Evolutionary conservation across 805 yeast species (phyloP).

Genomic region (Priceomyces melissophilus): DNA sequence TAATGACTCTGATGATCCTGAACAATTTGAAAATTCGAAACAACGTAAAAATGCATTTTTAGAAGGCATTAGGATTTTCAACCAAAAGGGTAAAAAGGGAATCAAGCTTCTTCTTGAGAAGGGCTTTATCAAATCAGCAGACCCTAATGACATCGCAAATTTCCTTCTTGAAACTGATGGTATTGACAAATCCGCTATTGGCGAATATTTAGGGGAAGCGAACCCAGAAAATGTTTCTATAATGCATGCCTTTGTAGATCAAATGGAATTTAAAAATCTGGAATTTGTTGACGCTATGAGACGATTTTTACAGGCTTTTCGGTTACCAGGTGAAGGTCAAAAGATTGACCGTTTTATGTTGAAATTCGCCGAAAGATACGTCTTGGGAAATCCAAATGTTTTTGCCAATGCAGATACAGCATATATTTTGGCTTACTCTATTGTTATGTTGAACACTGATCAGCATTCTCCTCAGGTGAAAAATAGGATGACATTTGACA

Average conservation of each 20-base stretch:
- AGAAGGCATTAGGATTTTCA: constrained; percentile 76
- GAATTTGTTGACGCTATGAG: constrained; percentile 86
- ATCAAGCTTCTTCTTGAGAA: constrained; percentile 56
- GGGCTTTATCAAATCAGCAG: constrained; percentile 58
- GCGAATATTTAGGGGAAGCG: constrained; percentile 92
- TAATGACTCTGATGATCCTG: constrained; percentile 64
- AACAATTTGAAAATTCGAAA: constrained; percentile 81
- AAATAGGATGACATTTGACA: constrained; percentile 82
- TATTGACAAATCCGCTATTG: constrained; percentile 77
- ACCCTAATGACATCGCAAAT: constrained; percentile 67
- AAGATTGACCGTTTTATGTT: constrained; percentile 95
- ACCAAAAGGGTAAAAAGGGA: constrained; percentile 82
- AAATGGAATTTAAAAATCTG: constrained; percentile 67
- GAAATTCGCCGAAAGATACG: constrained; percentile 91
- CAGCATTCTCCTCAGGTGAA: constrained; percentile 86
- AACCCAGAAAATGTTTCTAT: constrained; percentile 70
- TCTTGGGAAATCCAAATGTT: constrained; percentile 80
- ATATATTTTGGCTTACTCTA: constrained; percentile 87
- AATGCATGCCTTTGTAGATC: constrained; percentile 92
- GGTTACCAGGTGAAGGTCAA: constrained; percentile 98
- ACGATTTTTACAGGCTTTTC: constrained; percentile 75
- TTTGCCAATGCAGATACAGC: constrained; percentile 94
- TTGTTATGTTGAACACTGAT: constrained; percentile 91
- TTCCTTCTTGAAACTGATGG: constrained; percentile 72
- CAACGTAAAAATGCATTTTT: constrained; percentile 76